Evolutionary conservation across 352 stramenopile genomes (phyloP).

Genomic region (Pythium plurisporium): DNA sequence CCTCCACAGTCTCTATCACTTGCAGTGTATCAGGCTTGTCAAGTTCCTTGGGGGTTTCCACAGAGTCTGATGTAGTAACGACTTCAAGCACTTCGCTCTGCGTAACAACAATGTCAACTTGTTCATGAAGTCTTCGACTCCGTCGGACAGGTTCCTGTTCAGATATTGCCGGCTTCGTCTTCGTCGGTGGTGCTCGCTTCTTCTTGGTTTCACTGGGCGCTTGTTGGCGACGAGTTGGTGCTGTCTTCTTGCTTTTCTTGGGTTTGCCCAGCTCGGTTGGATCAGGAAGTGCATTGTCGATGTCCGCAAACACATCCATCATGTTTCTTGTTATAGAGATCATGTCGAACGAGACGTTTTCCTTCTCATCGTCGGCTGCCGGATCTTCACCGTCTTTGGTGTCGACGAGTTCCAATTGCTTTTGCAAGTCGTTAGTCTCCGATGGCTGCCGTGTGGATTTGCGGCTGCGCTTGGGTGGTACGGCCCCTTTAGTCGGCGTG

Average conservation of each 20-base stretch:
- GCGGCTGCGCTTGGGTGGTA: slow-evolving; percentile 40
- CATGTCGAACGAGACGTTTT: neutral
- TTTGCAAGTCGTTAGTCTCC: neutral
- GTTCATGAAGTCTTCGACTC: slow-evolving; percentile 1
- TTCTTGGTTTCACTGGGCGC: neutral
- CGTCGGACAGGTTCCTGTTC: neutral
- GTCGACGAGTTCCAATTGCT: neutral
- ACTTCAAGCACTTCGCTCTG: too few species aligned
- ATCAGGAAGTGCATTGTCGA: neutral
- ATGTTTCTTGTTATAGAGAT: slow-evolving; percentile 11
- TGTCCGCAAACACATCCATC: slow-evolving; percentile 14
- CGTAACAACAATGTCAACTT: too few species aligned
- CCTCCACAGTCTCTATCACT: too few species aligned
- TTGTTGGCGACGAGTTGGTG: neutral
- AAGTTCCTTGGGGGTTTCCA: too few species aligned
- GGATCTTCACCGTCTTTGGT: neutral
- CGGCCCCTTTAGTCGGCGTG: slow-evolving; percentile 34
- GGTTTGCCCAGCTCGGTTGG: neutral
- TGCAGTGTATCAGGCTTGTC: too few species aligned
- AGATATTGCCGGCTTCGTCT: neutral
- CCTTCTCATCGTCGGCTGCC: slow-evolving; percentile 4
- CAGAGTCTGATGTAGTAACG: too few species aligned
- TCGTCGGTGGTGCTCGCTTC: neutral
- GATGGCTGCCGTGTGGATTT: slow-evolving; percentile 3
- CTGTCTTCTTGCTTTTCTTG: slow-evolving; percentile 1